These are phyloP conservation scores for Pseudogymnoascus sp. DNA, from an alignment of 2,329 filamentous ascomycete species.

Conservation along the genomic window DNA sequence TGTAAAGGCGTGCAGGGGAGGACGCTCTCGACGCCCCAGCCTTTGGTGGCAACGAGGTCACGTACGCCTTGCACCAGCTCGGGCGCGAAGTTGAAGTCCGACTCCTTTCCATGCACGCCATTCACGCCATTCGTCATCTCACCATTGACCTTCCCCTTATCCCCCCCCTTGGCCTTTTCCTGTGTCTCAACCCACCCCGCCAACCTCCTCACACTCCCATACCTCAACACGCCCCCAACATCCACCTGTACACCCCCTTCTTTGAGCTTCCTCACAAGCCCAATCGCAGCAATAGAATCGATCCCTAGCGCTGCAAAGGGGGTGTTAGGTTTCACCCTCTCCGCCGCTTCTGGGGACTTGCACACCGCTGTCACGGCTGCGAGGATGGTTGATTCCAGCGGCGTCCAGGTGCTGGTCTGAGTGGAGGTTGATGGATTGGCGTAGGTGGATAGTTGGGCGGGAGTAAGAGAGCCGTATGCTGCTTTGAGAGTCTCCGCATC, in stretches of 20 bases:
- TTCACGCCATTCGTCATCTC: too few species aligned
- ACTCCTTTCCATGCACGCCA: too few species aligned
- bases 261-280: conserved; percentile 53
- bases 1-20: conserved; percentile 82
- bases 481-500: conserved; percentile 49
- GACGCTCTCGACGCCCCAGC: conserved; percentile 43
- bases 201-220: conserved; percentile 59
- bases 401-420: conserved; percentile 36
- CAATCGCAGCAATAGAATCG: conserved; percentile 77
- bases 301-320: conserved; percentile 74
- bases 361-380: conserved; percentile 43
- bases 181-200: conserved; percentile 28
- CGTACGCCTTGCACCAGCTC: not conserved
- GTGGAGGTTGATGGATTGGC: not conserved
- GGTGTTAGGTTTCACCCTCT: conserved; percentile 50
- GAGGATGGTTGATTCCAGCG: conserved; percentile 52
- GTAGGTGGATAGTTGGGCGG: not conserved
- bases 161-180: not conserved
- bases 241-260: conserved; percentile 43
- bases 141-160: not conserved
- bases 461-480: not conserved
- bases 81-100: not conserved
- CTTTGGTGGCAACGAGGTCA: conserved; percentile 16
- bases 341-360: conserved; percentile 33
- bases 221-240: conserved; percentile 63